Conservation (phyloP, 495 filamentous ascomycete genomes). For the Mytilinidion resinicola region DNA sequence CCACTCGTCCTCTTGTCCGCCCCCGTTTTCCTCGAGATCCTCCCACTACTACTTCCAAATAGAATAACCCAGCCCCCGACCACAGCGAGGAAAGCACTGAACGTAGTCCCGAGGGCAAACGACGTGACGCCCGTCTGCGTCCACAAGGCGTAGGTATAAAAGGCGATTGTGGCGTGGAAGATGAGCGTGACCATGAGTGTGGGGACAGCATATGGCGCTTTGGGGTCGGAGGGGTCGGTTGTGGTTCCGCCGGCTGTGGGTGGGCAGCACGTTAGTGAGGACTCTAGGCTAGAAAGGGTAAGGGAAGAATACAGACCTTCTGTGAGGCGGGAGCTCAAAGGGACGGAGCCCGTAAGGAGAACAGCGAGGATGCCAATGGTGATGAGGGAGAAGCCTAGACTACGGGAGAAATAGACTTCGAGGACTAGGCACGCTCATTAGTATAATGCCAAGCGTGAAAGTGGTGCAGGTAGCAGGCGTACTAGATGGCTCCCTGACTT, state of each 20-base stretch:
- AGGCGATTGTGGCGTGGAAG: slow-evolving; percentile 57
- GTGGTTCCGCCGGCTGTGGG: slow-evolving; percentile 21
- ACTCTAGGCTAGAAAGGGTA: background rate
- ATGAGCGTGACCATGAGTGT: slow-evolving; percentile 58
- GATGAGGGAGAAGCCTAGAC: slow-evolving; percentile 59
- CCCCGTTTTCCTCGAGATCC: slow-evolving; percentile 63
- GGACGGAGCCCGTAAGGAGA: slow-evolving; percentile 70
- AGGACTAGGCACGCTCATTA: slow-evolving; percentile 39
- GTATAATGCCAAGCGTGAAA: too few species aligned
- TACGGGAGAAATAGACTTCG: slow-evolving; percentile 70
- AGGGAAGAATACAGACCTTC: slow-evolving; percentile 29
- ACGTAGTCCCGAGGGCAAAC: slow-evolving; percentile 51
- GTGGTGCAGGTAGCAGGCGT: slow-evolving; percentile 15
- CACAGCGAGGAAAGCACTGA: slow-evolving; percentile 48
- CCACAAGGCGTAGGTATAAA: slow-evolving; percentile 65
- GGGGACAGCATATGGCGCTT: slow-evolving; percentile 62
- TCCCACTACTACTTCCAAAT: slow-evolving; percentile 59
- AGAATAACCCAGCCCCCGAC: slow-evolving; percentile 69
- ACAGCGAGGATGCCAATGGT: slow-evolving; percentile 59
- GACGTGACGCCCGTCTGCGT: slow-evolving; percentile 44
- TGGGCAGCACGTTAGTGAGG: background rate
- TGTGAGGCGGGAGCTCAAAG: slow-evolving; percentile 48
- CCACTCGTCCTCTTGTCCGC: slow-evolving; percentile 73
- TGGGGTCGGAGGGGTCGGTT: slow-evolving; percentile 44
- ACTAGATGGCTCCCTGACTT: slow-evolving; percentile 52